Base-by-base conservation (phyloP, 78 protist genomes). In the Protostelium mycophagum region DNA sequence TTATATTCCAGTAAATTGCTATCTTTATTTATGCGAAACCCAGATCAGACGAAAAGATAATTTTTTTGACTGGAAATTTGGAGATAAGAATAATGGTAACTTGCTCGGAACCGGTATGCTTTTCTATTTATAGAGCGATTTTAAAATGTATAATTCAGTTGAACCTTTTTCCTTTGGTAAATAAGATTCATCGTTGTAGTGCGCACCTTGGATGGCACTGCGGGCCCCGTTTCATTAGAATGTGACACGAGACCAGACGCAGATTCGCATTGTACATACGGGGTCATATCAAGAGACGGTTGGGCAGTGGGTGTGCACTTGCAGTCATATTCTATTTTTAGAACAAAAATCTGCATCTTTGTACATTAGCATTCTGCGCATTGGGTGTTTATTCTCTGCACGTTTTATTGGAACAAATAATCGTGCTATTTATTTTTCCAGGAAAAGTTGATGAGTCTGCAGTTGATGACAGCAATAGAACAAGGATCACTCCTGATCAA, bases 221-320 rank as follows among this genome's bases (percentile, higher is more conserved):
- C 0, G 38, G 1, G 90, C 28, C 1, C 38, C 86, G 86, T 87
- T 34, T 0, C 0, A 36, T 38, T 90, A 1, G 91, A 87, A 34
- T 90, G 92, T 90, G 16, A 16, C n/a, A 1, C 1, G 36, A 51
- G 36, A 28, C 90, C 34, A 34, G n/a, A 16, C 0, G 35, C 86
- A 88, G 94, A 36, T 35, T 31, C 28, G 1, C 93, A 94, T 83
- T 94, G 96, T 90, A 51, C 23, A n/a, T 73, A 10, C 83, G 96
- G 95, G 28, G 35, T 94, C 34, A 38, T 94, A n/a, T 92, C 95
- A 51, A 63, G 88, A 16, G 25, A 0, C 38, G 96, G 96, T 0
- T 94, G 94, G 94, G 85, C 94, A 16, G 38, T 89, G 25, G 73
- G 73, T 51, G 73, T 93, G 88, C 92, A 93, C 28, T 91, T n/a